Percentiles rank a stretch among this genome's conserved stretches.
These are phyloP conservation scores for Puccinia coronata DNA, from an alignment of 1,284 basidiomycete genomes.

Conservation along the genomic window DNA sequence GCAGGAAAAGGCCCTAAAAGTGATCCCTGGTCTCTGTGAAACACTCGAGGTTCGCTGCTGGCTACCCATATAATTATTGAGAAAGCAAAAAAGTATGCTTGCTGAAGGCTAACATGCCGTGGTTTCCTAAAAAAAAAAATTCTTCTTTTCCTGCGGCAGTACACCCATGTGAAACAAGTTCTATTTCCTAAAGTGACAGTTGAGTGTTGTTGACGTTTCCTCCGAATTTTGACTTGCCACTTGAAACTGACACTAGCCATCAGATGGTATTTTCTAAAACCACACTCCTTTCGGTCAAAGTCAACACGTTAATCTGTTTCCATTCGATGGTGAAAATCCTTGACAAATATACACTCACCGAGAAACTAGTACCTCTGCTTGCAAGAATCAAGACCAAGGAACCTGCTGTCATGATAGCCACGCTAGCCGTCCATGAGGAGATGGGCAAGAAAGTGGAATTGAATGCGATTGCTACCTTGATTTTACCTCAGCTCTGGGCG, in stretches of 20 bases:
- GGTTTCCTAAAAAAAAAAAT: not conserved
- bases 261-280: constrained; percentile 58
- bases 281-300: constrained; percentile 72
- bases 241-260: constrained; percentile 21
- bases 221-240: not conserved
- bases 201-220: constrained; percentile 17
- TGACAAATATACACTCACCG: constrained; percentile 89
- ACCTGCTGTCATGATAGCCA: constrained; percentile 70
- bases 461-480: constrained; percentile 88
- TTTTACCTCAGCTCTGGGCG: constrained; percentile 88
- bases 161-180: constrained; percentile 63
- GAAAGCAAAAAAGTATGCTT: not conserved
- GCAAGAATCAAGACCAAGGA: constrained; percentile 90
- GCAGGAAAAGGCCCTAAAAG: constrained; percentile 84
- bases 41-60: constrained; percentile 74
- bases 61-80: not conserved
- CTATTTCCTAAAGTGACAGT: constrained; percentile 82
- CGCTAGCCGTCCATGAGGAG: constrained; percentile 88
- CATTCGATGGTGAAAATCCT: constrained; percentile 87
- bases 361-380: constrained; percentile 88
- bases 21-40: constrained; percentile 84
- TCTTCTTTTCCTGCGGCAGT: constrained; percentile 12
- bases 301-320: constrained; percentile 84
- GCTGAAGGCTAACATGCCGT: constrained; percentile 16
- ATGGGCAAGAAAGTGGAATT: constrained; percentile 94